A percentile compares a stretch with the other conserved stretches of the same genome.
Conservation (phyloP, 192 early-diverging fungal species). For the Umbelopsis sp. region DNA sequence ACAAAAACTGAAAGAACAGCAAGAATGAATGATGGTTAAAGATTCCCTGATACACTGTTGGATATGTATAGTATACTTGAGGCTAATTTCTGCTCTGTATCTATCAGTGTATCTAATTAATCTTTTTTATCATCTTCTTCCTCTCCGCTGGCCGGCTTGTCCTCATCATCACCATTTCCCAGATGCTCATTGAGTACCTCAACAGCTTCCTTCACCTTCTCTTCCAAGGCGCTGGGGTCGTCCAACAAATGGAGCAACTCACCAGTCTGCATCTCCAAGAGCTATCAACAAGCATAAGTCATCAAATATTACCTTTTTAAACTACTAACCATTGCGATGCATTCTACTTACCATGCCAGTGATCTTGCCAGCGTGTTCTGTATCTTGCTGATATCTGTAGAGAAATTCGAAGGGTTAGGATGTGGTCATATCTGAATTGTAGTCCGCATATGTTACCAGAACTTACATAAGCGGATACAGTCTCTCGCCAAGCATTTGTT, state of each 20-base stretch:
- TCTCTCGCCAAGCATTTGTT: slow-evolving; percentile 95
- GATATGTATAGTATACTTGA: too few relatives aligned
- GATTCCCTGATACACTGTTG: too few relatives aligned
- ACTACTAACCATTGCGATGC: not conserved
- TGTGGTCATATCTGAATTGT: not conserved
- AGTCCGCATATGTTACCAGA: not conserved
- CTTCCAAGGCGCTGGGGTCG: slow-evolving; percentile 72
- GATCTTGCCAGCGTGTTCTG: slow-evolving; percentile 90
- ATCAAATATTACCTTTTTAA: not conserved
- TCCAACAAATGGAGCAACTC: slow-evolving; percentile 92
- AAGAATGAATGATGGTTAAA: too few relatives aligned
- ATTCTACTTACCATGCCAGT: slow-evolving; percentile 84
- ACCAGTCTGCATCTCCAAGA: slow-evolving; percentile 95
- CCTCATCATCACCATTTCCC: not conserved
- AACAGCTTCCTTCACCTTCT: slow-evolving; percentile 86
- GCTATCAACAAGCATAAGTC: not conserved
- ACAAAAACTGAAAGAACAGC: too few relatives aligned
- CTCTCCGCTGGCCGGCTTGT: slow-evolving; percentile 1
- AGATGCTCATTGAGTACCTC: slow-evolving; percentile 77
- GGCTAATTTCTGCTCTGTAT: not conserved
- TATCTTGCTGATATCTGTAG: slow-evolving; percentile 54
- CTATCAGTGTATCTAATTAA: not conserved
- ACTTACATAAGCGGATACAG: slow-evolving; percentile 86
- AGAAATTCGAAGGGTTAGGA: not conserved
- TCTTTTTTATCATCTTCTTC: slow-evolving; percentile 8